These are phyloP conservation scores for Podaxis carcinomalis DNA, from an alignment of 768 basidiomycete species.

Conservation along the genomic window DNA sequence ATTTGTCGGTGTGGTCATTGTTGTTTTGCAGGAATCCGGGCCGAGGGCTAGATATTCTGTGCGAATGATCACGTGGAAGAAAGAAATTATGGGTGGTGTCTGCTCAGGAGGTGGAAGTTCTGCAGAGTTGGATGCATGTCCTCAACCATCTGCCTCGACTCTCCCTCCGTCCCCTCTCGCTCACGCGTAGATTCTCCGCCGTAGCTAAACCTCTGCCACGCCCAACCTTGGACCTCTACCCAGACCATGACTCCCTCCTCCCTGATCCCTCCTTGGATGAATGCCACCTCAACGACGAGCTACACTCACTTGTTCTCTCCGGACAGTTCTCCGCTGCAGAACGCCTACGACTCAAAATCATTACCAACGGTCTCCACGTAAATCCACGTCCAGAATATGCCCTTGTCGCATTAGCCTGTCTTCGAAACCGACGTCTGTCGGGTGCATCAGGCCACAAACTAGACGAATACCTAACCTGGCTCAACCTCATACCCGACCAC, in stretches of 20 bases:
- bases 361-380: not conserved
- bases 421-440: not conserved
- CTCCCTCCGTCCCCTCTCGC: not conserved
- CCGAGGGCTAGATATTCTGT: not conserved
- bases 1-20: constrained; percentile 13
- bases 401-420: not conserved
- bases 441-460: not conserved
- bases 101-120: not conserved
- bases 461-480: constrained; percentile 1
- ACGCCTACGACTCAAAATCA: constrained; percentile 1
- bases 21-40: not conserved
- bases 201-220: not conserved
- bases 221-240: not conserved
- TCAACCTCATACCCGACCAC: not conserved
- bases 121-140: not conserved
- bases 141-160: not conserved
- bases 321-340: constrained; percentile 7
- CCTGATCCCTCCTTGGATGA: not conserved
- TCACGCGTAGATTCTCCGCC: not conserved
- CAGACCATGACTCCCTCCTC: not conserved
- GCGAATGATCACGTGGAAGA: not conserved
- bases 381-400: not conserved
- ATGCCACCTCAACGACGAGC: not conserved
- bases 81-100: not conserved
- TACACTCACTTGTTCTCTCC: not conserved